These are phyloP conservation scores for Fallopia convolvulus DNA, from an alignment of 148 eudicot species.

Conservation along the genomic window DNA sequence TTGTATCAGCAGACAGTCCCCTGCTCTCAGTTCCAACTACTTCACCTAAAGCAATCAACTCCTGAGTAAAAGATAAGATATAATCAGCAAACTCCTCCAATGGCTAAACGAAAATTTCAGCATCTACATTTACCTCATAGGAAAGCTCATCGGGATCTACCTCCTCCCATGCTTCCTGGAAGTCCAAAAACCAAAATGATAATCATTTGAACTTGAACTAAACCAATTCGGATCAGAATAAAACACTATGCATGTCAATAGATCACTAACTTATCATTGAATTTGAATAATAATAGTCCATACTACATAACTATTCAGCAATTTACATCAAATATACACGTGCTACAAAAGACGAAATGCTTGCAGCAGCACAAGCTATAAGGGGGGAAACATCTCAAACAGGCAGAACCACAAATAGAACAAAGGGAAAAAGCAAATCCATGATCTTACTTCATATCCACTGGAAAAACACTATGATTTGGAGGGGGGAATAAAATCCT, in stretches of 20 bases:
- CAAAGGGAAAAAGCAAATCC: neutral
- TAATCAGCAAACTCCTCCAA: conserved; percentile 1
- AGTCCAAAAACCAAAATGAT: neutral
- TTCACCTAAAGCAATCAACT: conserved; percentile 75
- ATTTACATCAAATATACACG: neutral
- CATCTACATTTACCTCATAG: conserved; percentile 59
- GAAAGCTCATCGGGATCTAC: conserved; percentile 96
- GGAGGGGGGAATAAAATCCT: neutral
- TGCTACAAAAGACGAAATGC: neutral
- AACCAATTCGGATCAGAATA: neutral
- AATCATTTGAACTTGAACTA: neutral
- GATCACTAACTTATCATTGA: neutral
- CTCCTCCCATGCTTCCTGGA: conserved; percentile 92
- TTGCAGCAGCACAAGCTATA: neutral
- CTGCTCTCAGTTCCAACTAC: conserved; percentile 93
- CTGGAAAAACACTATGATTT: too few relatives aligned
- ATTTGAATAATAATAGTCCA: neutral
- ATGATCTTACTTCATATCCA: neutral
- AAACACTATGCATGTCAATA: neutral
- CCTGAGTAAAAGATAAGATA: conserved; percentile 28
- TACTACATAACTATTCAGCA: neutral
- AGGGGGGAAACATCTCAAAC: neutral
- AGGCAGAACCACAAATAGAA: neutral
- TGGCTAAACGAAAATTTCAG: neutral
- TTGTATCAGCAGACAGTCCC: conserved; percentile 77